Base-by-base conservation (phyloP, 2,329 filamentous ascomycete species). In the Cercospora brassicicola region DNA sequence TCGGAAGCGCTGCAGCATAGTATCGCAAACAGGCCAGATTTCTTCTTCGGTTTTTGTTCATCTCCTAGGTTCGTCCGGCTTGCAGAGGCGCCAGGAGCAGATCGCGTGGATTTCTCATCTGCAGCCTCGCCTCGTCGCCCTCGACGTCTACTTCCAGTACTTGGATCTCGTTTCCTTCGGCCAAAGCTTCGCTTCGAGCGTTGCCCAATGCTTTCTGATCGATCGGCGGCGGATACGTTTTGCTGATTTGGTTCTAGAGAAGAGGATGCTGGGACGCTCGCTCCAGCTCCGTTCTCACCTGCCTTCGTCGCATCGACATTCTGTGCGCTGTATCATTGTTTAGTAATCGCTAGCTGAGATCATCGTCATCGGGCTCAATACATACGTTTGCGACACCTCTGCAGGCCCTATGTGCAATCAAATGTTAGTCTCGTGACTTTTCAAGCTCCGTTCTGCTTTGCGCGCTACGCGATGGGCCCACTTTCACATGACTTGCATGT, bases 1-100 rank as follows among this genome's bases (percentile, higher is more conserved):
- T 90, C 88, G 60, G 89, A 87, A 48, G 88, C 84, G 65, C 83
- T 84, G 78, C 90, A 92, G 81, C 90, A 92, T 68, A 92, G 82
- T 64, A 92, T 84, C 11, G 81, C 77, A 10, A 84, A 73, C 33
- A 84, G 73, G 15, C 78, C 79, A 23, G 78, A 77, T 42, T 80
- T 81, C 74, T 82, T 82, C 73, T 80, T 82, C 67, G 78, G 79
- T 67, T 76, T 81, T 71, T 71, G 65, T 51, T 74, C 71, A 26
- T 76, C 76, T 64, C 76, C 74, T 31, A 76, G 72, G 18, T 75
- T 67, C 26, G 75, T 65, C 20, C 77, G 76, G 2, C 75, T 70
- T 4, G 55, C 55, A 9, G 55, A 59, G 55, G 55, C 55, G 15
- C 76, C 74, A n/a, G 79, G 75, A 51, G 76, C 72, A 66, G 74